Conservation (phyloP, 192 early-diverging fungal genomes). For the Irineochytrium annulatum region DNA sequence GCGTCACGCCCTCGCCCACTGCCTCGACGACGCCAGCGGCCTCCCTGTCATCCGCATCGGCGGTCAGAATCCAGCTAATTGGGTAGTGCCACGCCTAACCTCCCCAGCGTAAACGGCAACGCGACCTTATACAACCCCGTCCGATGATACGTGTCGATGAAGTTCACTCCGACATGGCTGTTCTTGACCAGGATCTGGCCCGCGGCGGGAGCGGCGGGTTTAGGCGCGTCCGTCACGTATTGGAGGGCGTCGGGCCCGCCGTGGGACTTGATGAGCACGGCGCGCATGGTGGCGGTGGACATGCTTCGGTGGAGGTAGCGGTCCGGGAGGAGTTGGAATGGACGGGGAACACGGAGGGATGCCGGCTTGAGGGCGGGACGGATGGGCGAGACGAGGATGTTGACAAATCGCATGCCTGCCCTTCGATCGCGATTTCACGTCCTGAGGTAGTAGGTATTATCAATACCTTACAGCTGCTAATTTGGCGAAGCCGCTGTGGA, state of each 20-base stretch:
- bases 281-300: too few relatives aligned
- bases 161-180: conserved; percentile 77
- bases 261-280: conserved; percentile 13
- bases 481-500: too few relatives aligned
- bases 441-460: too few relatives aligned
- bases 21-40: conserved; percentile 74
- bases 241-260: conserved; percentile 16
- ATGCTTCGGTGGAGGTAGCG: too few relatives aligned
- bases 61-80: neutral
- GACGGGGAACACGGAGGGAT: too few relatives aligned
- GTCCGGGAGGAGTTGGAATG: too few relatives aligned
- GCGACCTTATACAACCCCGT: conserved; percentile 67
- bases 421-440: too few relatives aligned
- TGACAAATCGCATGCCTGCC: too few relatives aligned
- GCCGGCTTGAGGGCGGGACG: too few relatives aligned
- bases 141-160: conserved; percentile 88
- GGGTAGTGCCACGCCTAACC: conserved; percentile 20
- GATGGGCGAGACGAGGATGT: too few relatives aligned
- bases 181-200: conserved; percentile 71
- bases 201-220: conserved; percentile 1
- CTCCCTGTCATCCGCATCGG: conserved; percentile 45
- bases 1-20: conserved; percentile 61
- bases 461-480: too few relatives aligned
- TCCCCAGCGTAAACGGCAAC: conserved; percentile 67
- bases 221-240: conserved; percentile 13